Percentiles rank a stretch among this genome's conserved stretches.
phyloP scores from a whole-genome alignment of 257 asterid genomes.

The Apocynum venetum region DNA sequence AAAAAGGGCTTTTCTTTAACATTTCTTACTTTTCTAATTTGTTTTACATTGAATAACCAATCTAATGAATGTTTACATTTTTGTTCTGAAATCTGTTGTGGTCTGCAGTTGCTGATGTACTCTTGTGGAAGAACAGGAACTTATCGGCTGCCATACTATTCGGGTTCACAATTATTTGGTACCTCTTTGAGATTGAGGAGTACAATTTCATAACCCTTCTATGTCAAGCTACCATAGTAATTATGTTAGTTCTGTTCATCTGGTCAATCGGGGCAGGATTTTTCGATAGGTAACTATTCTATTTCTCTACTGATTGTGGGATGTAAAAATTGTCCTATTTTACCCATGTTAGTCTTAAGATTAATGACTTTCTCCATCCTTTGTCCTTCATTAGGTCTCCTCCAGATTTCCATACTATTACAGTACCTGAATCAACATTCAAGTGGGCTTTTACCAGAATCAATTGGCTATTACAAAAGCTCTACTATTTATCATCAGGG shows the following conservation, averaged over 20 bases:
- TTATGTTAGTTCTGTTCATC: conserved; percentile 47
- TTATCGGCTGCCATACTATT: conserved; percentile 60
- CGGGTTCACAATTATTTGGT: conserved; percentile 61
- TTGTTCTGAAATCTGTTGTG: too few relatives aligned
- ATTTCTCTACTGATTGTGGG: background rate
- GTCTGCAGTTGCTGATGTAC: conserved; percentile 57
- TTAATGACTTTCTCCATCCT: background rate
- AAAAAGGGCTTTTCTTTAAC: too few relatives aligned
- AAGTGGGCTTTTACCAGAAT: conserved; percentile 53
- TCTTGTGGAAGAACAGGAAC: conserved; percentile 67
- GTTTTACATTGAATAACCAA: too few relatives aligned
- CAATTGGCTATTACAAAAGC: conserved; percentile 36
- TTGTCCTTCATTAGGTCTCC: conserved; percentile 45
- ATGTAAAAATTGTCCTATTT: too few relatives aligned
- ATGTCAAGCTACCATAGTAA: conserved; percentile 44
- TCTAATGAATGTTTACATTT: too few relatives aligned
- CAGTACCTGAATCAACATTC: conserved; percentile 58
- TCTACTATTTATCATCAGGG: conserved; percentile 70
- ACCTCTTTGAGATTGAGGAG: conserved; percentile 67
- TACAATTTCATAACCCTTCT: conserved; percentile 62
- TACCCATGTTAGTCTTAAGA: too few relatives aligned
- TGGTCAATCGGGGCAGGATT: conserved; percentile 73
- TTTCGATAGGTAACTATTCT: conserved; percentile 37
- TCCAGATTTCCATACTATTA: conserved; percentile 44
- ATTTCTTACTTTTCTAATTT: too few relatives aligned